Evolutionary conservation across 352 stramenopile species (phyloP).

Genomic region (Phytophthora meadii): DNA sequence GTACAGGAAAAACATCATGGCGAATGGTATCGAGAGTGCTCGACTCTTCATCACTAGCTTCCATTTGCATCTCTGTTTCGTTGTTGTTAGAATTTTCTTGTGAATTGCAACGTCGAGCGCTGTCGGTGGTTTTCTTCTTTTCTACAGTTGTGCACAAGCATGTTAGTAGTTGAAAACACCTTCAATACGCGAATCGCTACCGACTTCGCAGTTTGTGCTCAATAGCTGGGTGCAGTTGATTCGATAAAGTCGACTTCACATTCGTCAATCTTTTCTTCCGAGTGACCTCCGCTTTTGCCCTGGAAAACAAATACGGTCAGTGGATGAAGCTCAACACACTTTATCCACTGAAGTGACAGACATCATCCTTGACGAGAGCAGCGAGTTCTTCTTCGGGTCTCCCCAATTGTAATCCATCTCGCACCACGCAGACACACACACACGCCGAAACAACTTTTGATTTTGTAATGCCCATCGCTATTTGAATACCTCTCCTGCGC

Average conservation of each 20-base stretch:
- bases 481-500: conserved; percentile 9
- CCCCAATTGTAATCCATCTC: conserved; percentile 87
- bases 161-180: conserved; percentile 3
- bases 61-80: conserved; percentile 6
- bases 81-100: conserved; percentile 30
- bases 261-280: conserved; percentile 75
- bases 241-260: conserved; percentile 80
- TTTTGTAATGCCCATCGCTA: not conserved
- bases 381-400: conserved; percentile 83
- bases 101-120: conserved; percentile 23
- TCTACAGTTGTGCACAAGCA: conserved; percentile 23
- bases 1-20: conserved; percentile 18
- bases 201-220: conserved; percentile 78
- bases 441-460: conserved; percentile 1
- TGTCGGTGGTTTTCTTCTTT: conserved; percentile 44
- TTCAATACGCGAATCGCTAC: conserved; percentile 13
- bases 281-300: conserved; percentile 73
- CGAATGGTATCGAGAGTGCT: conserved; percentile 25
- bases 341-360: conserved; percentile 29
- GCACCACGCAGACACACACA: not conserved
- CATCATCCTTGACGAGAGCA: conserved; percentile 79
- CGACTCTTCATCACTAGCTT: conserved; percentile 27
- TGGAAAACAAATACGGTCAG: conserved; percentile 17
- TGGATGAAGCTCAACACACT: not conserved
- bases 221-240: conserved; percentile 67